Conservation (phyloP, 495 filamentous ascomycete genomes). For the Elaphomyces granulatus region DNA sequence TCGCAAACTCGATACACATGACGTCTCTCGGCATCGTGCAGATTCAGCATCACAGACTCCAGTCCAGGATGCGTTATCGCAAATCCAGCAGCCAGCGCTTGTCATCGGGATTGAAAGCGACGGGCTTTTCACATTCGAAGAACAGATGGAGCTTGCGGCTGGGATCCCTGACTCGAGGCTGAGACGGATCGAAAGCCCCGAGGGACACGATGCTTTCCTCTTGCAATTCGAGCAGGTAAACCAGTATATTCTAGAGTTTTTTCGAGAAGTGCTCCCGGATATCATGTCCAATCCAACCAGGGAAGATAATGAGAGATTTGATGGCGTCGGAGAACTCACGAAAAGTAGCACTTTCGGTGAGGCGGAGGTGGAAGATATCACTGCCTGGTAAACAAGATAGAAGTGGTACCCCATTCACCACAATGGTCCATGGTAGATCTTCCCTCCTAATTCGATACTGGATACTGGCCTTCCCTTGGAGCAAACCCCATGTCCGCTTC, state of each 20-base stretch:
- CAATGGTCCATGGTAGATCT: background rate
- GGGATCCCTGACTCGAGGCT: slow-evolving; percentile 66
- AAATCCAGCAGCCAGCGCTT: slow-evolving; percentile 75
- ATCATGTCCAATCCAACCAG: slow-evolving; percentile 55
- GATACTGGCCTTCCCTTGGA: background rate
- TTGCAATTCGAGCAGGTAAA: slow-evolving; percentile 97
- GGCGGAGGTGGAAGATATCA: slow-evolving; percentile 94
- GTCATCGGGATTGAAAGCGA: slow-evolving; percentile 90
- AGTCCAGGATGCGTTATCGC: slow-evolving; percentile 56
- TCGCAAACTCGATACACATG: slow-evolving; percentile 96
- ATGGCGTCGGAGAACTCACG: slow-evolving; percentile 34
- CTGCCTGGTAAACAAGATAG: slow-evolving; percentile 57
- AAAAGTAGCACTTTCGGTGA: slow-evolving; percentile 88
- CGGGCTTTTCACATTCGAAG: slow-evolving; percentile 89
- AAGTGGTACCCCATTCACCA: slow-evolving; percentile 1
- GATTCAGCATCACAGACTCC: slow-evolving; percentile 29
- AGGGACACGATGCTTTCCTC: slow-evolving; percentile 94
- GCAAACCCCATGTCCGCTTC: background rate
- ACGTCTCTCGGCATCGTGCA: slow-evolving; percentile 62
- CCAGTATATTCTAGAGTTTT: slow-evolving; percentile 65
- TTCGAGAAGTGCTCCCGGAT: slow-evolving; percentile 68
- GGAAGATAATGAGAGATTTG: slow-evolving; percentile 23
- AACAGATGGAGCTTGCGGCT: slow-evolving; percentile 81
- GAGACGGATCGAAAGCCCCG: slow-evolving; percentile 76
- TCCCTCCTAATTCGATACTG: background rate